Base-by-base conservation (phyloP, 176 grass and related monocot genomes). In the Chloris gayana region DNA sequence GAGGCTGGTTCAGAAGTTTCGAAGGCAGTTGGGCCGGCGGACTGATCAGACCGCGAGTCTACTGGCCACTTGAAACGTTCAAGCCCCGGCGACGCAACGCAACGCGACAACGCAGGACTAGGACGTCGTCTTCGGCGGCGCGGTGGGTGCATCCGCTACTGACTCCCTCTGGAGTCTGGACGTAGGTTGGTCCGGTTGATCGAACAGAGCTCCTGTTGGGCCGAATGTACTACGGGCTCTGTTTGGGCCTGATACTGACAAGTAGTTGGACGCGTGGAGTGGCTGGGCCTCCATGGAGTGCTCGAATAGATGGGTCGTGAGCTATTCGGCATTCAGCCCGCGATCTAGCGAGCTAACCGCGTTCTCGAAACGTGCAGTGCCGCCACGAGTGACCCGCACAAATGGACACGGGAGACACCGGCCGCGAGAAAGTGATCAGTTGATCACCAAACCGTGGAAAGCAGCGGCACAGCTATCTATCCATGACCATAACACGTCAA, bases 51-150 rank as follows among this genome's bases (percentile, higher is more conserved):
- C 51, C 51, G 5, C 51, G 47, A 1, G 62, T 53, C 44, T 51
- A 19, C 73, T 25, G 64, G 32, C 69, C n/a, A 8, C 69, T 88
- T 84, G 69, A 79, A 64, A 70, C 9, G 63, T 38, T 51, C 69
- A 25, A n/a, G 51, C 14, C 21, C 51, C 22, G 50, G 72, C 7
- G 72, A 75, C 21, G 22, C 1, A 29, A 1, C 30, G 59, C 39
- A 21, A 26, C 7, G 5, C 10, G 21, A 26, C 7, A 7, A 6
- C 21, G 0, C 29, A 17, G 27, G 60, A 47, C 27, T 18, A 8
- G 46, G 24, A 33, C 51, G 47, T 61, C 76, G 64, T 79, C 77
- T 15, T 2, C 51, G 27, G 5, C 62, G 34, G 66, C 33, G 50
- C 27, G 54, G 82, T 70, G 64, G 80, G 64, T 27, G 50, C 41